These are phyloP conservation scores for Fusarium sp. DNA, from an alignment of 2,329 filamentous ascomycete genomes.

Conservation along the genomic window DNA sequence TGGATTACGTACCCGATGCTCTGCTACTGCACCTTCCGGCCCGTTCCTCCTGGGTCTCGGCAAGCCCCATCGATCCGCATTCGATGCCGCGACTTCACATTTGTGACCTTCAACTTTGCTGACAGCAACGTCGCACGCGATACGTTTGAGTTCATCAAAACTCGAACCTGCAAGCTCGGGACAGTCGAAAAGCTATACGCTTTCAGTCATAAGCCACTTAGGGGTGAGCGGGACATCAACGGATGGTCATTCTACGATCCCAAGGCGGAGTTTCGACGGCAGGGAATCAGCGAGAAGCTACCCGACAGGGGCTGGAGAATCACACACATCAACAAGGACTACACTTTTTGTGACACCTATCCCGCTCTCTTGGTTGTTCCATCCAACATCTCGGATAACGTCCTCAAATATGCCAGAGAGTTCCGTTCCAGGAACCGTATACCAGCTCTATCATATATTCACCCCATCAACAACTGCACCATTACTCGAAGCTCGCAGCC, in stretches of 20 bases:
- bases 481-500: conserved; percentile 96
- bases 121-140: conserved; percentile 78
- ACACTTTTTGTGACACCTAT: conserved; percentile 91
- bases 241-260: conserved; percentile 89
- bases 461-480: conserved; percentile 94
- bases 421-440: conserved; percentile 91
- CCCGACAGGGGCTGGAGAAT: conserved; percentile 84
- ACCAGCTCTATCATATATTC: conserved; percentile 90
- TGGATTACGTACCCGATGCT: conserved; percentile 98
- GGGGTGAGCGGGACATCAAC: conserved; percentile 74
- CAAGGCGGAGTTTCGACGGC: conserved; percentile 81
- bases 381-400: conserved; percentile 91
- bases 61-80: conserved; percentile 84
- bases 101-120: conserved; percentile 86
- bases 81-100: conserved; percentile 91
- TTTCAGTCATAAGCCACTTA: conserved; percentile 80
- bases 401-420: conserved; percentile 87
- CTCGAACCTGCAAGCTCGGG: conserved; percentile 80
- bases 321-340: conserved; percentile 88
- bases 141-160: conserved; percentile 85
- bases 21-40: conserved; percentile 77
- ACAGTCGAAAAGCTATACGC: conserved; percentile 90
- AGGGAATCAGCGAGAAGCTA: conserved; percentile 86
- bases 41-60: conserved; percentile 71
- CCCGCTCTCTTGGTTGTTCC: conserved; percentile 86